These are phyloP conservation scores for Penicillium sp. DNA, from an alignment of 2,329 filamentous ascomycete species.

Conservation along the genomic window DNA sequence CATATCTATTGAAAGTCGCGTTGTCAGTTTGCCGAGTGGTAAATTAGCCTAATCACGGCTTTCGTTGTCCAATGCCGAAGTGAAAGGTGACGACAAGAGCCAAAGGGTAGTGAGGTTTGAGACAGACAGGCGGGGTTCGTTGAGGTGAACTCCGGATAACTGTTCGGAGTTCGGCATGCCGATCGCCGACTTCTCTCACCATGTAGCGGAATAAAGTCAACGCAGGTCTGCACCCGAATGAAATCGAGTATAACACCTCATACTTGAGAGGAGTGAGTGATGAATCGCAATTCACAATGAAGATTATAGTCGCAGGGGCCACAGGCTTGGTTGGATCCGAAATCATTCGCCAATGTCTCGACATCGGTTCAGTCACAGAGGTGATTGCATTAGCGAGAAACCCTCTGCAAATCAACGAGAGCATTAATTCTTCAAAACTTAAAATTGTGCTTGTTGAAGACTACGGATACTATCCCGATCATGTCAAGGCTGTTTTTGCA, in stretches of 20 bases:
- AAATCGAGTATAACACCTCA: background rate
- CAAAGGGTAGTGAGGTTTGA: background rate
- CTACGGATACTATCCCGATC: background rate
- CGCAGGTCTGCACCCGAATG: background rate
- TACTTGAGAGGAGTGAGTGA: background rate
- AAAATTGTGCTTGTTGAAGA: background rate
- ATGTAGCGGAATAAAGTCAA: background rate
- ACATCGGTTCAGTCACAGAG: background rate
- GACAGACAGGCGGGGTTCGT: background rate
- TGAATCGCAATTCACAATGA: background rate
- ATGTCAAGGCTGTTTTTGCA: background rate
- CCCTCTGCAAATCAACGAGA: background rate
- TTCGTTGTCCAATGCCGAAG: slow-evolving; percentile 1
- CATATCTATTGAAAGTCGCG: background rate
- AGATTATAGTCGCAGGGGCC: background rate
- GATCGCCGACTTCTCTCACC: background rate
- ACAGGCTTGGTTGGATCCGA: background rate
- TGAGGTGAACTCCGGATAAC: background rate
- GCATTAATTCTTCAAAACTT: background rate
- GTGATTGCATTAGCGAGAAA: background rate
- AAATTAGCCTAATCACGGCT: background rate
- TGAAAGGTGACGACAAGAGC: background rate
- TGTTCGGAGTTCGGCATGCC: slow-evolving; percentile 5
- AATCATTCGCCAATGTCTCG: background rate
- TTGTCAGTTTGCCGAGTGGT: background rate